phyloP scores from a whole-genome alignment of 495 filamentous ascomycete species.

The Penicillium ochrochloron region DNA sequence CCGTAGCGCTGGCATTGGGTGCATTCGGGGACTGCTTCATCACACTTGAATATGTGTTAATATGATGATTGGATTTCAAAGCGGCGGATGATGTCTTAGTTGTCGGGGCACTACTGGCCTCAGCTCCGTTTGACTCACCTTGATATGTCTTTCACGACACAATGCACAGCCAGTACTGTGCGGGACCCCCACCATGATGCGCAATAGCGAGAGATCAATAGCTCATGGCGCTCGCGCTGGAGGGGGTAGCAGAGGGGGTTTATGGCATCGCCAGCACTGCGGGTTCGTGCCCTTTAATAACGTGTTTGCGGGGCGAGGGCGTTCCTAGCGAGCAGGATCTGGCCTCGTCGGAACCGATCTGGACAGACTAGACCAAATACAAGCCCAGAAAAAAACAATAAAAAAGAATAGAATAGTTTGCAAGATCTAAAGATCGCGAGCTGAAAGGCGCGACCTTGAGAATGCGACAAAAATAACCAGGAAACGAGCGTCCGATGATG shows the following conservation, averaged over 20 bases:
- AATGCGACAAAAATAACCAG: conserved; percentile 5
- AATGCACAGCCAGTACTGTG: conserved; percentile 45
- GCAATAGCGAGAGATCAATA: conserved; percentile 13
- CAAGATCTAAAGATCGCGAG: not conserved
- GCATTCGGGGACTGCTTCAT: conserved; percentile 40
- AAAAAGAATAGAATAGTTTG: not conserved
- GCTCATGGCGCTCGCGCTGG: conserved; percentile 18
- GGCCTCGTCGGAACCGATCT: not conserved
- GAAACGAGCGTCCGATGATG: not conserved
- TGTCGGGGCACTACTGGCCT: not conserved
- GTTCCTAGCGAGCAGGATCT: not conserved
- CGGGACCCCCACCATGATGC: conserved; percentile 45
- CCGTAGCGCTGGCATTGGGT: conserved; percentile 43
- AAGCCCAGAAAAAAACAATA: not conserved
- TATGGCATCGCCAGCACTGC: conserved; percentile 7
- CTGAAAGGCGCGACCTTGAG: not conserved
- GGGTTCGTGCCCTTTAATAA: conserved; percentile 1
- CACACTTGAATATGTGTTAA: conserved; percentile 31
- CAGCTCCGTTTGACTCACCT: conserved; percentile 24
- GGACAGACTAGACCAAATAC: not conserved
- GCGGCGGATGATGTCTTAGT: not conserved
- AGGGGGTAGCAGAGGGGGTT: not conserved
- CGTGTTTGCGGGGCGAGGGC: not conserved
- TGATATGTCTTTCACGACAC: conserved; percentile 45
- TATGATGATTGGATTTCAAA: not conserved